phyloP scores from a whole-genome alignment of 768 basidiomycete species.

The Cyclocybe aegerita region DNA sequence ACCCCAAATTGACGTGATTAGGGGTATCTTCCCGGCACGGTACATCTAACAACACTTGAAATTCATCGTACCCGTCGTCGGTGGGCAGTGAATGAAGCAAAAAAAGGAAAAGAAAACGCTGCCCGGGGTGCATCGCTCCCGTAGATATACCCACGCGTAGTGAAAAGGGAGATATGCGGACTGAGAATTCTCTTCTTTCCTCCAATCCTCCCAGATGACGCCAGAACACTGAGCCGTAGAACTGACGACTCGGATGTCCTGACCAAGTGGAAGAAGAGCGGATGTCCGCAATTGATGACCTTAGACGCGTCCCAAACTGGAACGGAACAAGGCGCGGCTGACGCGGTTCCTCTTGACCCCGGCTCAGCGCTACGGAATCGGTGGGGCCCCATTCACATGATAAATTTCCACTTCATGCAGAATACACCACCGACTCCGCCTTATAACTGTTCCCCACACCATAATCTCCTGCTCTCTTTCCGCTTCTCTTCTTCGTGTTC shows the following conservation, averaged over 20 bases:
- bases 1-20: no score
- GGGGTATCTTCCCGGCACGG: no score
- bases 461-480: slow-evolving; percentile 8
- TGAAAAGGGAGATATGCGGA: slow-evolving; percentile 16
- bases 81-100: neutral
- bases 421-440: slow-evolving; percentile 10
- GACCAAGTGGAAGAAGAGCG: slow-evolving; percentile 24
- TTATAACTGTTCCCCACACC: slow-evolving; percentile 15
- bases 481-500: slow-evolving; percentile 11
- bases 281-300: slow-evolving; percentile 17
- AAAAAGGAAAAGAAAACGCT: no score
- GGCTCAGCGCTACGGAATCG: slow-evolving; percentile 12
- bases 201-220: neutral
- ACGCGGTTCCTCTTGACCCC: slow-evolving; percentile 16
- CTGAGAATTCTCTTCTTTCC: neutral
- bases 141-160: neutral
- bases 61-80: no score
- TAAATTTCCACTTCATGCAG: slow-evolving; percentile 16
- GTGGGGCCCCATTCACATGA: slow-evolving; percentile 27
- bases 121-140: no score
- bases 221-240: neutral
- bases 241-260: neutral
- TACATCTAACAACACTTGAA: no score
- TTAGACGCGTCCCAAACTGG: slow-evolving; percentile 1
- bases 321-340: slow-evolving; percentile 20